These are phyloP conservation scores for Colletotrichum sp. DNA, from an alignment of 2,329 filamentous ascomycete genomes.

Conservation along the genomic window DNA sequence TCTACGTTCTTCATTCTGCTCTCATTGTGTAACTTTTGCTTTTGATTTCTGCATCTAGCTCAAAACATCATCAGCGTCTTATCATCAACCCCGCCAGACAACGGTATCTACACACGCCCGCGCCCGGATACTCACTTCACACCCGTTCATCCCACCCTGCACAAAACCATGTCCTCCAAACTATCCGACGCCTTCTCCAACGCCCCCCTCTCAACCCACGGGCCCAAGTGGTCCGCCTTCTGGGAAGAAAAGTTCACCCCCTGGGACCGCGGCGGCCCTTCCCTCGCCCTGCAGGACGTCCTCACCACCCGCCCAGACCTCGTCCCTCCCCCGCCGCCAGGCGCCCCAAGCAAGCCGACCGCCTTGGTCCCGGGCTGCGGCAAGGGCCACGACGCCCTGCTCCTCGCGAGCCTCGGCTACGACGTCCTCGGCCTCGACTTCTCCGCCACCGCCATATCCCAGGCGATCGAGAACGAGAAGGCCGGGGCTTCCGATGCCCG, in stretches of 20 bases:
- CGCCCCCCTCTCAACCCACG: conserved; percentile 38
- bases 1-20: not conserved
- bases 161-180: conserved; percentile 25
- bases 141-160: not conserved
- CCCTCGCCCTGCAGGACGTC: conserved; percentile 58
- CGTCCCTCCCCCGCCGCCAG: conserved; percentile 28
- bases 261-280: conserved; percentile 63
- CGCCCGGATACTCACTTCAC: not conserved
- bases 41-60: not conserved
- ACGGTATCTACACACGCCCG: not conserved
- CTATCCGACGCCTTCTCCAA: conserved; percentile 39
- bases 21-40: not conserved
- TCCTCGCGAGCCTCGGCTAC: conserved; percentile 77
- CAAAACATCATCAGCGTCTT: not conserved
- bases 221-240: conserved; percentile 49
- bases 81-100: not conserved
- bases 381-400: conserved; percentile 78
- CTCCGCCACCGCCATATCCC: conserved; percentile 51
- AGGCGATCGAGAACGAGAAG: conserved; percentile 49
- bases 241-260: conserved; percentile 52
- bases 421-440: conserved; percentile 79
- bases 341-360: not conserved
- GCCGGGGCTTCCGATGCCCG: conserved; percentile 48
- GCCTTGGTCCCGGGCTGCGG: conserved; percentile 85
- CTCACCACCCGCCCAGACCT: conserved; percentile 50